Percentiles rank a stretch among this genome's conserved stretches.
These are phyloP conservation scores for Colletotrichum somersetense DNA, from an alignment of 2,329 filamentous ascomycete species.

Conservation along the genomic window DNA sequence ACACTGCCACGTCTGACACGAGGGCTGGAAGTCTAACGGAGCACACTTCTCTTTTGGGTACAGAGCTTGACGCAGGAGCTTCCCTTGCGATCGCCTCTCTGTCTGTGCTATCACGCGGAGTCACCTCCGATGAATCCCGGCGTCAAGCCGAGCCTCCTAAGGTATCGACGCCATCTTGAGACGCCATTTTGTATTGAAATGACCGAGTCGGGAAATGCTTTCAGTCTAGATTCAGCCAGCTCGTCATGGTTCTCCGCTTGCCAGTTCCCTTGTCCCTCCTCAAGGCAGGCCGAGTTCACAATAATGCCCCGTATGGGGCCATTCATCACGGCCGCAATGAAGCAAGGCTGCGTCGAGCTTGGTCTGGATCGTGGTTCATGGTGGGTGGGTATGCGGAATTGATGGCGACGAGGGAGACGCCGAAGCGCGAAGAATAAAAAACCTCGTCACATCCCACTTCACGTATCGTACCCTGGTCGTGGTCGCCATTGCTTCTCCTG, in stretches of 20 bases:
- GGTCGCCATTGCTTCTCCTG: background rate
- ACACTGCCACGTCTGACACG: background rate
- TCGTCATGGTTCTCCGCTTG: constrained; percentile 31
- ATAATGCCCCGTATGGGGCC: constrained; percentile 9
- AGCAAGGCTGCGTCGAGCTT: constrained; percentile 5
- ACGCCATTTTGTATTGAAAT: constrained; percentile 2
- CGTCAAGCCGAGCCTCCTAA: constrained; percentile 10
- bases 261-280: constrained; percentile 12
- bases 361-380: background rate
- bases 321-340: constrained; percentile 13
- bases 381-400: background rate
- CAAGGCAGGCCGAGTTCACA: background rate
- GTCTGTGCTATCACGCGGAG: constrained; percentile 12
- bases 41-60: background rate
- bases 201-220: constrained; percentile 20
- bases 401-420: background rate
- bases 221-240: constrained; percentile 27
- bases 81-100: constrained; percentile 7
- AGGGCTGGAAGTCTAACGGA: background rate
- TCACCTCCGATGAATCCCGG: constrained; percentile 29
- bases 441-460: constrained; percentile 16
- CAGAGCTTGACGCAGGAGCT: background rate
- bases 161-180: constrained; percentile 4
- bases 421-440: constrained; percentile 11
- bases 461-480: background rate